These are phyloP conservation scores for Arthrobotrys sphaeroides DNA, from an alignment of 2,329 filamentous ascomycete genomes.

Conservation along the genomic window DNA sequence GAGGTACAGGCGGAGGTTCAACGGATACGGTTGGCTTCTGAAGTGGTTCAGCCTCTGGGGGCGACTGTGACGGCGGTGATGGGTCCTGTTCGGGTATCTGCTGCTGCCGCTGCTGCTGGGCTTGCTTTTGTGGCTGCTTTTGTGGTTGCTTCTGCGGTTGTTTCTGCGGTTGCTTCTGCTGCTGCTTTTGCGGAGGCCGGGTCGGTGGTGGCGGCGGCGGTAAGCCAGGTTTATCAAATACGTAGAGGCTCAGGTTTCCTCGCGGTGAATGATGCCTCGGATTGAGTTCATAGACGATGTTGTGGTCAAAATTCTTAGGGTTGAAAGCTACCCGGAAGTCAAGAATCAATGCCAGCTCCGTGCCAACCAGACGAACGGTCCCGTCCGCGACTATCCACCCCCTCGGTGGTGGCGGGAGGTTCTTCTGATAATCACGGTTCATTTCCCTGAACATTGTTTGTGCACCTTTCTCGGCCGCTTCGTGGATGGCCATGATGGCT, in stretches of 20 bases:
- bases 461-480: conserved; percentile 25
- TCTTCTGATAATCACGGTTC: conserved; percentile 33
- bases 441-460: conserved; percentile 28
- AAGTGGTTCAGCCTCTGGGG: not conserved
- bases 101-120: not conserved
- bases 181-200: conserved; percentile 8
- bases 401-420: conserved; percentile 40
- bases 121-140: not conserved
- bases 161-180: conserved; percentile 1
- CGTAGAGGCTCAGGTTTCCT: conserved; percentile 3
- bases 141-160: conserved; percentile 15
- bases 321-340: conserved; percentile 50
- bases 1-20: not conserved
- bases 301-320: conserved; percentile 46
- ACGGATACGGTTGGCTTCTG: conserved; percentile 10
- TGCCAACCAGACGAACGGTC: conserved; percentile 37
- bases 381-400: conserved; percentile 49
- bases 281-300: conserved; percentile 26
- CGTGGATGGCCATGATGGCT: conserved; percentile 46
- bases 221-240: conserved; percentile 40
- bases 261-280: conserved; percentile 21
- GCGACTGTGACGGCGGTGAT: not conserved
- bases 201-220: conserved; percentile 28
- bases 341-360: conserved; percentile 35
- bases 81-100: conserved; percentile 7